Conservation (phyloP, 2,329 filamentous ascomycete genomes). For the Aureobasidium uvarum region DNA sequence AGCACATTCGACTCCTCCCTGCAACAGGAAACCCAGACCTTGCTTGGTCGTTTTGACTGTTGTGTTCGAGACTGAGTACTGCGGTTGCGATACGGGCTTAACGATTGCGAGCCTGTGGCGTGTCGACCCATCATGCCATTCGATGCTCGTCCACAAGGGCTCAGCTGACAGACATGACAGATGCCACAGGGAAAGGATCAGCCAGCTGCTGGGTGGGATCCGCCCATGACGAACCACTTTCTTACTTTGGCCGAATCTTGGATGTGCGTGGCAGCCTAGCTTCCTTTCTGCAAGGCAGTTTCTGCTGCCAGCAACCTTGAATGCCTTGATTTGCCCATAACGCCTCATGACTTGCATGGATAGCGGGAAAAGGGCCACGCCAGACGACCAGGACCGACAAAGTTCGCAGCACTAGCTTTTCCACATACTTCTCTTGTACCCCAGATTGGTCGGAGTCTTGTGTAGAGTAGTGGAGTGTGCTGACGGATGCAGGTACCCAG, state of each 20-base stretch:
- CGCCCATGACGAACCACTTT: constrained; percentile 16
- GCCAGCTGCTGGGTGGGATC: not conserved
- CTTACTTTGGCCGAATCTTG: not conserved
- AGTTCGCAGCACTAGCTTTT: constrained; percentile 5
- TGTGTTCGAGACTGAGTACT: constrained; percentile 19
- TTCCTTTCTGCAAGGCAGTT: constrained; percentile 4
- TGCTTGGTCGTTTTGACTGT: not conserved
- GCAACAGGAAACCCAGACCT: not conserved
- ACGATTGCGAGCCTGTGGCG: not conserved
- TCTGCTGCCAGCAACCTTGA: not conserved
- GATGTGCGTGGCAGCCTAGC: not conserved
- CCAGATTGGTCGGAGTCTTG: not conserved
- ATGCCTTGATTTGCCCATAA: not conserved
- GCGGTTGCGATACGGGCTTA: not conserved
- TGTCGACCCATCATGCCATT: not conserved
- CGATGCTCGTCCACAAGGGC: not conserved
- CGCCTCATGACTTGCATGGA: constrained; percentile 11
- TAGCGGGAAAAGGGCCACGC: not conserved
- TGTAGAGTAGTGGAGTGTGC: constrained; percentile 21
- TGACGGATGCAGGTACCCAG: constrained; percentile 23
- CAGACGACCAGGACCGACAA: not conserved
- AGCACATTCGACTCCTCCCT: not conserved
- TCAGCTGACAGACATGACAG: constrained; percentile 19
- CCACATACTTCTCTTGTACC: constrained; percentile 1
- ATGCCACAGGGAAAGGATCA: not conserved